phyloP scores from a whole-genome alignment of 345 rosid genomes.

The Rhizophora apiculata region DNA sequence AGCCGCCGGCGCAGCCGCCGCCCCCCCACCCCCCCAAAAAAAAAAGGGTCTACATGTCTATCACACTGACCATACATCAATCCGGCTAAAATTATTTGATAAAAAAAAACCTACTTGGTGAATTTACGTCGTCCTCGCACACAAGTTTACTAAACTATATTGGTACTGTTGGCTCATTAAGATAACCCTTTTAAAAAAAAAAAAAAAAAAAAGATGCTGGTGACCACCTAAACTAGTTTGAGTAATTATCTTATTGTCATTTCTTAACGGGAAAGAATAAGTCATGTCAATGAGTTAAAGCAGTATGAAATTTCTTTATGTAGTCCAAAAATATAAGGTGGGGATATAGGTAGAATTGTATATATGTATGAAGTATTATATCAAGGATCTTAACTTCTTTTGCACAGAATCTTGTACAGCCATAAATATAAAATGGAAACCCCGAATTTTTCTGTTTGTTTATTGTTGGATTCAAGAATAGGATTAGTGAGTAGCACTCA shows the following conservation, averaged over 20 bases:
- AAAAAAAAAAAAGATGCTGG: too few species aligned
- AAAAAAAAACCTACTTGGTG: too few species aligned
- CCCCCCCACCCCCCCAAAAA: too few species aligned
- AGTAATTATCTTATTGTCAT: not conserved
- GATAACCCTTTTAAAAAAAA: not conserved
- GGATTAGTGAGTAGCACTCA: slow-evolving; percentile 27
- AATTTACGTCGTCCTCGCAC: too few species aligned
- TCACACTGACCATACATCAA: too few species aligned
- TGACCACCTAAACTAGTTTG: too few species aligned
- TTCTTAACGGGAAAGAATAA: not conserved
- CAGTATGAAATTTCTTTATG: not conserved
- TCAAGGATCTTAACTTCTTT: slow-evolving; percentile 19
- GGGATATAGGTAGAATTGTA: not conserved
- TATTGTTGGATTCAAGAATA: slow-evolving; percentile 6
- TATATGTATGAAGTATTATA: not conserved
- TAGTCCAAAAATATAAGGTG: slow-evolving; percentile 10
- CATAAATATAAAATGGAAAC: not conserved
- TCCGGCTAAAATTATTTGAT: too few species aligned
- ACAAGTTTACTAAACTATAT: too few species aligned
- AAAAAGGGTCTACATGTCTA: too few species aligned
- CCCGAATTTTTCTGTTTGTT: not conserved
- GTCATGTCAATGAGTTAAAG: slow-evolving; percentile 27
- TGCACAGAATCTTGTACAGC: slow-evolving; percentile 18
- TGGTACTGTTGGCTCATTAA: too few species aligned
- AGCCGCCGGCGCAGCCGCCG: too few species aligned